phyloP scores from a whole-genome alignment of 1,139 yeast genomes.

The Geotrichum fermentans region DNA sequence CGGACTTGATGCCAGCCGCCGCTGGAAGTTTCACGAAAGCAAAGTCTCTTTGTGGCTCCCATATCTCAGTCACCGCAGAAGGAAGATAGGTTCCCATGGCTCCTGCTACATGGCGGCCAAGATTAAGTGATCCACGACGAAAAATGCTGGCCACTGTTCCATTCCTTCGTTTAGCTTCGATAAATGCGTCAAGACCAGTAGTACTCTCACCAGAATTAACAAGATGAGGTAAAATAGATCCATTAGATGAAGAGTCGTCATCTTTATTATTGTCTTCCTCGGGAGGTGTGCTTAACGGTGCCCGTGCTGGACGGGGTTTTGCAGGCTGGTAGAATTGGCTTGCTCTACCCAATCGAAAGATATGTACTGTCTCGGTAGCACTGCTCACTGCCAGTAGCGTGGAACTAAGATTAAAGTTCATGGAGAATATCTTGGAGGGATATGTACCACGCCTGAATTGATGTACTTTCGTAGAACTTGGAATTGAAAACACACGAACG shows the following conservation, averaged over 20 bases:
- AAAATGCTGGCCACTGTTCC: conserved; percentile 28
- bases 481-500: conserved; percentile 79
- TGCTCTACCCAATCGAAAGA: conserved; percentile 50
- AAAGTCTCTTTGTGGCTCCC: conserved; percentile 85
- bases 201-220: conserved; percentile 9
- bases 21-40: conserved; percentile 80
- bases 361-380: conserved; percentile 89
- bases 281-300: conserved; percentile 10
- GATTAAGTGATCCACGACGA: conserved; percentile 51
- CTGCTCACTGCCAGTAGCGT: conserved; percentile 76
- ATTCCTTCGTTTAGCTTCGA: conserved; percentile 22
- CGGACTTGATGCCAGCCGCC: conserved; percentile 17
- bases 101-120: conserved; percentile 76
- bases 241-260: conserved; percentile 10
- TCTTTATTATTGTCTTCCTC: conserved; percentile 9
- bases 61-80: conserved; percentile 72
- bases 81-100: conserved; percentile 87
- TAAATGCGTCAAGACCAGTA: conserved; percentile 20
- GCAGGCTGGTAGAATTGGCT: conserved; percentile 13
- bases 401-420: conserved; percentile 74
- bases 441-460: conserved; percentile 95
- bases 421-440: conserved; percentile 81
- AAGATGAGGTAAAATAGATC: conserved; percentile 11
- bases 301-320: conserved; percentile 2
- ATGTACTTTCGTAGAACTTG: conserved; percentile 72